Evolutionary conservation across 225 moss, liverwort and hornwort species (phyloP).

Genomic region (Ulota crispa): DNA sequence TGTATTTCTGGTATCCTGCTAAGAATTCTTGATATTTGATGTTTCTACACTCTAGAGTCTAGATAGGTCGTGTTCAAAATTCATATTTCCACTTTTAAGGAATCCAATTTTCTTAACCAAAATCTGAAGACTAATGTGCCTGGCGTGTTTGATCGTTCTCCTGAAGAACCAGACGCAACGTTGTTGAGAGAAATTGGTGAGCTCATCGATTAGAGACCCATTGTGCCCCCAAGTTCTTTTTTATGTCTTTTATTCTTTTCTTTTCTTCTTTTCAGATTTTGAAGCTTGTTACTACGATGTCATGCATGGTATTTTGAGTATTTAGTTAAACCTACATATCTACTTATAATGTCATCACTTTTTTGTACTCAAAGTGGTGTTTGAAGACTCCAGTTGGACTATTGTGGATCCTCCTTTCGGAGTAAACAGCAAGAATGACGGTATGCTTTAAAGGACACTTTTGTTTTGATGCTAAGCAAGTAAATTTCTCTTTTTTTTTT

Average conservation of each 20-base stretch:
- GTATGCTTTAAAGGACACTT: slow-evolving; percentile 18
- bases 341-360: neutral
- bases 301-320: neutral
- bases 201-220: slow-evolving; percentile 2
- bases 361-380: slow-evolving; percentile 50
- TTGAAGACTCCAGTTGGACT: slow-evolving; percentile 71
- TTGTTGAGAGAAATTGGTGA: slow-evolving; percentile 87
- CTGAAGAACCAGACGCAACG: slow-evolving; percentile 70
- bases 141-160: slow-evolving; percentile 94
- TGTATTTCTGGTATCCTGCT: slow-evolving; percentile 94
- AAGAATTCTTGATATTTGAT: slow-evolving; percentile 11
- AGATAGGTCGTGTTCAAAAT: neutral
- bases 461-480: slow-evolving; percentile 15
- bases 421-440: slow-evolving; percentile 45
- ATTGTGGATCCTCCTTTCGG: slow-evolving; percentile 74
- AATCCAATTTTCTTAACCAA: slow-evolving; percentile 38
- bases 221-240: neutral
- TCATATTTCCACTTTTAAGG: neutral
- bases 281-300: neutral
- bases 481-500: neutral
- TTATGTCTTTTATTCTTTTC: neutral
- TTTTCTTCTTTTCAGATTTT: neutral
- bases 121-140: slow-evolving; percentile 80
- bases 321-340: neutral
- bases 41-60: slow-evolving; percentile 14